Evolutionary conservation across 1,139 yeast species (phyloP).

Genomic region (Lodderomyces orthopsilosis): DNA sequence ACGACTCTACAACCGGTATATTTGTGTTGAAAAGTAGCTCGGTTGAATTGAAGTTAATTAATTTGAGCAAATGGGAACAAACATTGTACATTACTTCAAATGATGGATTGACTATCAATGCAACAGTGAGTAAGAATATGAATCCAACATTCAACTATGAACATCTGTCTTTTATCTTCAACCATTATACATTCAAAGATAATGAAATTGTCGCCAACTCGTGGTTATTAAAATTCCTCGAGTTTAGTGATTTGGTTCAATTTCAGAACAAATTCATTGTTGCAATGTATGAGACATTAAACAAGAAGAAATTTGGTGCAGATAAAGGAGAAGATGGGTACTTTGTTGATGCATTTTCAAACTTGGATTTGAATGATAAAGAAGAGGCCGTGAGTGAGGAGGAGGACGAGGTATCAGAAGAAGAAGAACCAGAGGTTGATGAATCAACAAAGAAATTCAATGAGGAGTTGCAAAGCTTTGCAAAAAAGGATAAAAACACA

Average conservation of each 20-base stretch:
- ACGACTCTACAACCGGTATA: constrained; percentile 50
- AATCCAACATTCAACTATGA: constrained; percentile 66
- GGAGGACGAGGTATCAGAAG: constrained; percentile 16
- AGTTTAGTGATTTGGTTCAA: constrained; percentile 34
- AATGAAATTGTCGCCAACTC: constrained; percentile 46
- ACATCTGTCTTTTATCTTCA: constrained; percentile 63
- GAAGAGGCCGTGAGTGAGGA: constrained; percentile 17
- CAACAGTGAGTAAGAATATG: constrained; percentile 46
- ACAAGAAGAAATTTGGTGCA: constrained; percentile 47
- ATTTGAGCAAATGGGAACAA: constrained; percentile 51
- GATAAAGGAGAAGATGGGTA: constrained; percentile 20
- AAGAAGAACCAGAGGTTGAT: constrained; percentile 7
- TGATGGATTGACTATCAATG: constrained; percentile 33
- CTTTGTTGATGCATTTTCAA: constrained; percentile 25
- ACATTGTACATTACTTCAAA: constrained; percentile 41
- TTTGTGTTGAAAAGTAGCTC: constrained; percentile 44
- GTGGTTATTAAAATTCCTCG: constrained; percentile 58
- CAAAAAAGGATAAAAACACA: constrained; percentile 45
- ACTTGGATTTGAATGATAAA: constrained; percentile 29
- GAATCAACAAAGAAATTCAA: constrained; percentile 14
- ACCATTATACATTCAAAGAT: constrained; percentile 31
- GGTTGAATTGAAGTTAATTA: constrained; percentile 35
- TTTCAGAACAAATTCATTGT: constrained; percentile 55
- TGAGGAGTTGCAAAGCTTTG: constrained; percentile 13
- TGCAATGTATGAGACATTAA: constrained; percentile 61